A percentile compares a stretch with the other conserved stretches of the same genome.
Evolutionary conservation across 352 stramenopile genomes (phyloP).

Genomic region (Pythium volutum): DNA sequence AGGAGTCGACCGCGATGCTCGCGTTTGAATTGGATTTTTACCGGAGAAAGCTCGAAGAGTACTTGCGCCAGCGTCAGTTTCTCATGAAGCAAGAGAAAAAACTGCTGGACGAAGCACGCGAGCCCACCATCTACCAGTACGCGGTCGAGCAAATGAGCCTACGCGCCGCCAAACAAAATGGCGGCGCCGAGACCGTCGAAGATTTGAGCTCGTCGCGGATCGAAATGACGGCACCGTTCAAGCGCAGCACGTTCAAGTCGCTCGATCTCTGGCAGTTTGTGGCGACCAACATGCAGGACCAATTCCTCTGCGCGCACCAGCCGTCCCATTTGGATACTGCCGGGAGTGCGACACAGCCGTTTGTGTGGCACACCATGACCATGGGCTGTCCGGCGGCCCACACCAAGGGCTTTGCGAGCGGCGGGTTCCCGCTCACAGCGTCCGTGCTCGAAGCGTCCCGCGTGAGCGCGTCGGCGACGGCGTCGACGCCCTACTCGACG

Average conservation of each 20-base stretch:
- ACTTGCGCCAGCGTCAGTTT: slow-evolving; percentile 73
- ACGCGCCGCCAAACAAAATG: slow-evolving; percentile 9
- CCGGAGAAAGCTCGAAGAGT: slow-evolving; percentile 68
- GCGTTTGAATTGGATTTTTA: slow-evolving; percentile 59
- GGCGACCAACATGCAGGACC: slow-evolving; percentile 85
- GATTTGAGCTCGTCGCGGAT: neutral
- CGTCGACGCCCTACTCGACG: slow-evolving; percentile 20
- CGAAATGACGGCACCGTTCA: slow-evolving; percentile 64
- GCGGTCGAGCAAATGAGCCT: slow-evolving; percentile 16
- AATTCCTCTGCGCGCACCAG: slow-evolving; percentile 65
- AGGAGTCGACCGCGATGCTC: slow-evolving; percentile 31
- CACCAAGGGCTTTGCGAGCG: slow-evolving; percentile 76
- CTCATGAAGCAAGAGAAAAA: slow-evolving; percentile 73
- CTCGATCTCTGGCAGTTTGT: slow-evolving; percentile 77
- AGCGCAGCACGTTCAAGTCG: slow-evolving; percentile 83
- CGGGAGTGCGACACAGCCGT: slow-evolving; percentile 24
- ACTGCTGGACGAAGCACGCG: slow-evolving; percentile 47
- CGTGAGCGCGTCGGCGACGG: slow-evolving; percentile 7
- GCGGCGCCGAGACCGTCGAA: neutral
- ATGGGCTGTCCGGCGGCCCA: slow-evolving; percentile 81
- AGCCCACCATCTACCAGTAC: slow-evolving; percentile 38
- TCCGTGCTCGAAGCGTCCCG: neutral
- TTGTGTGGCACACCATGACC: slow-evolving; percentile 85
- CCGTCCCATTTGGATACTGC: slow-evolving; percentile 18
- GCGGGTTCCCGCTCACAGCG: slow-evolving; percentile 39